Base-by-base conservation (phyloP, 139 green algal species). In the Chlamydomonas sp. region DNA sequence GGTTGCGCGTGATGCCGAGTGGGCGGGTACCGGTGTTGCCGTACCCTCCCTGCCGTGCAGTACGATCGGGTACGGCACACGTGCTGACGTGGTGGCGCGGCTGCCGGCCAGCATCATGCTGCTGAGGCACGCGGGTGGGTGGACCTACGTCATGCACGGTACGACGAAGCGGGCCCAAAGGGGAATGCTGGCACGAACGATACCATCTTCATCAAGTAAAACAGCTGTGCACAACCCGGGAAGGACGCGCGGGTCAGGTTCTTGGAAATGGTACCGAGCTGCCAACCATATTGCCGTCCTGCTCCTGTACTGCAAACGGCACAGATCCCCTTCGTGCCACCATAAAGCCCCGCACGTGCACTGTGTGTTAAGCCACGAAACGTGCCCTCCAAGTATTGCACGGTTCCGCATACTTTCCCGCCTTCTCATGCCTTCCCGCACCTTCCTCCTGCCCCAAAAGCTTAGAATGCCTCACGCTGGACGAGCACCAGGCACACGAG, bases 71-170 rank as follows among this genome's bases (percentile, higher is more conserved):
- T 88, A 83, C 64, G 84, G 84, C 74, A 88, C 63, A 5, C 84
- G 84, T n/a, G 84, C 84, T 0, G 74, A 83, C 57, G 84, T 88
- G 3, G 74, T 88, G 5, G 74, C 74, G 17, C 63, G 77, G 5
- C 77, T 93, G 31, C 90, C 90, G 0, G 81, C 89, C 17, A 87
- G 85, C 84, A 89, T 93, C 77, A 87, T 91, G 68, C 73, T 93
- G 57, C 78, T 93, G 31, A 63, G 90, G 5, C 90, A 93, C 66
- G 90, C 90, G 59, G 84, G 84, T 72, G 85, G 85, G 86, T 83
- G 61, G 1, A 60, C 31, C 31, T 49, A 49, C 31, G 31, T 49
- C 31, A 49, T 49, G 31, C 31, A 49, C 73, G 18, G 88, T 84
- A 86, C 64, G 82, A 79, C 18, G 86, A 4, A 67, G 58, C 4